Evolutionary conservation across 1,139 yeast genomes (phyloP).

Genomic region (Candida smagusa): DNA sequence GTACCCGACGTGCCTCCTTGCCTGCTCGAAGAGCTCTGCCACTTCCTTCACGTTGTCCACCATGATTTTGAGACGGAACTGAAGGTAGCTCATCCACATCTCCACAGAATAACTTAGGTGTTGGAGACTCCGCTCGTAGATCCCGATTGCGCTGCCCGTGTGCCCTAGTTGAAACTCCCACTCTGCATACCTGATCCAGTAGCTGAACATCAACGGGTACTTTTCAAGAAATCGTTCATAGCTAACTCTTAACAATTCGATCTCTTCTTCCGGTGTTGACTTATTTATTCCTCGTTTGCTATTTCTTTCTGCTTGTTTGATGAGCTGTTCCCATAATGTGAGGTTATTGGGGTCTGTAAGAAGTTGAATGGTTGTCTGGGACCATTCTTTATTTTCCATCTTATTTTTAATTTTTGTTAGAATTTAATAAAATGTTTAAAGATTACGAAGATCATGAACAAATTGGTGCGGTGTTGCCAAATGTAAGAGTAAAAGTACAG

Average conservation of each 20-base stretch:
- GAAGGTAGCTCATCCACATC: conserved; percentile 71
- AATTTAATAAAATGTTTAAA: not conserved
- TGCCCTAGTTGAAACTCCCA: conserved; percentile 62
- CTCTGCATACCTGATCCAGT: conserved; percentile 76
- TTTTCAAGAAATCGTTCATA: conserved; percentile 56
- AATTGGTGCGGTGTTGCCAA: too few species aligned
- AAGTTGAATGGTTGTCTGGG: conserved; percentile 25
- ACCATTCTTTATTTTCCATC: conserved; percentile 15
- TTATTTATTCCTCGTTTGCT: conserved; percentile 38
- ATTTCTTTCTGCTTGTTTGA: conserved; percentile 34
- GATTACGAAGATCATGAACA: too few species aligned
- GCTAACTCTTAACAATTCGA: conserved; percentile 44
- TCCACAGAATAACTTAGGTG: conserved; percentile 56
- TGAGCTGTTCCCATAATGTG: conserved; percentile 47
- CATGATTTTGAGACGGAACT: conserved; percentile 48
- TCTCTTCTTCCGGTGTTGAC: conserved; percentile 36
- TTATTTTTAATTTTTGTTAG: not conserved
- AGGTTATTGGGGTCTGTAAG: conserved; percentile 45
- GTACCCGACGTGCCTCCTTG: conserved; percentile 60
- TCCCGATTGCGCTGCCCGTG: conserved; percentile 42
- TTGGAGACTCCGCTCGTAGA: conserved; percentile 55
- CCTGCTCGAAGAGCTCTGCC: conserved; percentile 54
- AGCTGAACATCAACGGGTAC: conserved; percentile 72
- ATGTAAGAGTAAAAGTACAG: too few species aligned
- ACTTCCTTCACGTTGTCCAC: conserved; percentile 30